phyloP scores from a whole-genome alignment of 371 early-diverging fungal species.

The Mucor circinelloides region DNA sequence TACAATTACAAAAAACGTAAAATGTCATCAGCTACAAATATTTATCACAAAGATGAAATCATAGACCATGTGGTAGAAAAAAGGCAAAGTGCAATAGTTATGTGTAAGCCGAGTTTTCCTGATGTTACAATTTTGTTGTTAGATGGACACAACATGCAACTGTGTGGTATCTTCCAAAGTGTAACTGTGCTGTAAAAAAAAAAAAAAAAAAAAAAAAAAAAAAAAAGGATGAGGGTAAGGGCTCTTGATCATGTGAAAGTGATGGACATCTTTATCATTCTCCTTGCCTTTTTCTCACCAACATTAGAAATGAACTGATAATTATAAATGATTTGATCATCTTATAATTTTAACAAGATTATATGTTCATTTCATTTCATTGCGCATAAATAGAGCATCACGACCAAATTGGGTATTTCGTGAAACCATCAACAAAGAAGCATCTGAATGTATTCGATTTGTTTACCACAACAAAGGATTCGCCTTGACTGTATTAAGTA shows the following conservation, averaged over 20 bases:
- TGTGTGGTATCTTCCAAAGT: not conserved
- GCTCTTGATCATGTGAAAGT: not conserved
- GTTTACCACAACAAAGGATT: not conserved
- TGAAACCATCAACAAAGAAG: conserved; percentile 1
- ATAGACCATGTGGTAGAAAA: conserved; percentile 7
- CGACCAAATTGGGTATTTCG: not conserved
- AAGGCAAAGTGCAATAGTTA: not conserved
- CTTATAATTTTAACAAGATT: not conserved
- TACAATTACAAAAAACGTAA: not conserved
- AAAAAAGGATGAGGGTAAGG: not conserved
- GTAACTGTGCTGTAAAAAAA: not conserved
- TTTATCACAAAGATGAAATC: not conserved
- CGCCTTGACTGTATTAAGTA: not conserved
- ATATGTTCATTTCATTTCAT: not conserved
- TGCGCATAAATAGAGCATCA: not conserved
- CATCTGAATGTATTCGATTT: not conserved
- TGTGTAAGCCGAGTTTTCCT: conserved; percentile 2
- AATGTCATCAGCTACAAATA: not conserved
- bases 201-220: not conserved
- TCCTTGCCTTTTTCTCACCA: not conserved
- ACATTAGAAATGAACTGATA: not conserved
- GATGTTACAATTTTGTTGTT: not conserved
- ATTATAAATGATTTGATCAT: not conserved
- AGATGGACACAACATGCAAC: not conserved
- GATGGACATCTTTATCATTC: not conserved